Evolutionary conservation across 306 rosid genomes (phyloP).

Genomic region (Gastrolobium villosum): DNA sequence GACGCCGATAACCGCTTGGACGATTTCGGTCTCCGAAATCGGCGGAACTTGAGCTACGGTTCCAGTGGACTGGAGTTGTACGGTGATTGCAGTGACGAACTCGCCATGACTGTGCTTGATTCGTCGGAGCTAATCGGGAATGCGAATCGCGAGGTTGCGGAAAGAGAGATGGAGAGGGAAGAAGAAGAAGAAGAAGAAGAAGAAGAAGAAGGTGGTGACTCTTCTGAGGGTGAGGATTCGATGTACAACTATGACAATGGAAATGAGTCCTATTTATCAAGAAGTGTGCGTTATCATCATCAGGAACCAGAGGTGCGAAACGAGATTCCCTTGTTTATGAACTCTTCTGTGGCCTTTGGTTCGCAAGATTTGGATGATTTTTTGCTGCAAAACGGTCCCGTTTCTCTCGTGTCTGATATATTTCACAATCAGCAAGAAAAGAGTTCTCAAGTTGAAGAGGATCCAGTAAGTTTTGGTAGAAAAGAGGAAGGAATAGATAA

Average conservation of each 20-base stretch:
- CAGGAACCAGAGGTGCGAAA: constrained; percentile 44
- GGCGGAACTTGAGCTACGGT: constrained; percentile 37
- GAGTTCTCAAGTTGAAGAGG: constrained; percentile 36
- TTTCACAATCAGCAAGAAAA: constrained; percentile 45
- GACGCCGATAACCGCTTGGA: constrained; percentile 61
- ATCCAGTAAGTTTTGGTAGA: constrained; percentile 34
- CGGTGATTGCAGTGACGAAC: constrained; percentile 65
- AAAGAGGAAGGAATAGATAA: constrained; percentile 47
- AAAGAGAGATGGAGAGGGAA: constrained; percentile 52
- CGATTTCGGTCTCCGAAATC: constrained; percentile 50
- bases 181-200: constrained; percentile 59
- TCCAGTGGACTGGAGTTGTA: constrained; percentile 64
- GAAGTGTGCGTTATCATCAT: constrained; percentile 26
- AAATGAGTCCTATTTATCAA: constrained; percentile 44
- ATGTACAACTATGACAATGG: constrained; percentile 60
- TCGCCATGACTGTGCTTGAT: constrained; percentile 49
- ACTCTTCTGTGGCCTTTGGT: constrained; percentile 89
- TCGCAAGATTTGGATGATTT: constrained; percentile 84
- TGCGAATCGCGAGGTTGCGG: constrained; percentile 37
- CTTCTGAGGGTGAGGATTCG: constrained; percentile 83
- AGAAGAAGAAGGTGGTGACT: constrained; percentile 50
- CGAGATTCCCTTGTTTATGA: constrained; percentile 77
- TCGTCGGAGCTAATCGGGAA: constrained; percentile 47
- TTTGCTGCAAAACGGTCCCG: constrained; percentile 41
- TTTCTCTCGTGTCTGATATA: constrained; percentile 44